Conservation (phyloP, 371 early-diverging fungal species). For the Massospora cicadina region DNA sequence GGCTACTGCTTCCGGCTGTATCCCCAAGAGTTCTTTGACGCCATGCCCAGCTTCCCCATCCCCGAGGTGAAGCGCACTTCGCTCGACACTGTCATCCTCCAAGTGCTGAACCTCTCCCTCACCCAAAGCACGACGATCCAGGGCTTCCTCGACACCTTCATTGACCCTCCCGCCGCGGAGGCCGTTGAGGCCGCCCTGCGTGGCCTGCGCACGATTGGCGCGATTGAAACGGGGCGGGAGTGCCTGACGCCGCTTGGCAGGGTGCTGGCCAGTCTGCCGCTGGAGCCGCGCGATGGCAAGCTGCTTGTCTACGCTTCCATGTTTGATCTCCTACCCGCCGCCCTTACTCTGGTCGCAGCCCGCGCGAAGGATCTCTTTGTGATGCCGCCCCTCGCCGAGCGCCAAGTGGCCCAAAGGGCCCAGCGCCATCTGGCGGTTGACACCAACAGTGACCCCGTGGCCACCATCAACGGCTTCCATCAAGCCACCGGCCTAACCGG, state of each 20-base stretch:
- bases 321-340: constrained; percentile 36
- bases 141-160: constrained; percentile 21
- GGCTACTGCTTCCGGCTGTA: constrained; percentile 46
- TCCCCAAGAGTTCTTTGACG: constrained; percentile 20
- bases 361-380: not conserved
- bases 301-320: constrained; percentile 33
- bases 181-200: constrained; percentile 26
- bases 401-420: not conserved
- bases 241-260: constrained; percentile 41
- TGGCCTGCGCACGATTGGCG: constrained; percentile 25
- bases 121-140: constrained; percentile 18
- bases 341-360: constrained; percentile 26
- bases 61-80: constrained; percentile 52
- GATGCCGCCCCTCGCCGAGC: not conserved
- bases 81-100: constrained; percentile 48
- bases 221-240: constrained; percentile 24
- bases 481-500: not conserved
- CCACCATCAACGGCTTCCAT: not conserved
- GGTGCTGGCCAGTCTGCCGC: constrained; percentile 41
- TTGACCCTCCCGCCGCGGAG: constrained; percentile 36
- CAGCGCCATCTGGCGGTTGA: not conserved
- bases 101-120: constrained; percentile 30
- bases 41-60: constrained; percentile 19
- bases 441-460: not conserved
- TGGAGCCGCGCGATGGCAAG: constrained; percentile 49